Evolutionary conservation across 306 rosid genomes (phyloP).

Genomic region (Sindora glabra): DNA sequence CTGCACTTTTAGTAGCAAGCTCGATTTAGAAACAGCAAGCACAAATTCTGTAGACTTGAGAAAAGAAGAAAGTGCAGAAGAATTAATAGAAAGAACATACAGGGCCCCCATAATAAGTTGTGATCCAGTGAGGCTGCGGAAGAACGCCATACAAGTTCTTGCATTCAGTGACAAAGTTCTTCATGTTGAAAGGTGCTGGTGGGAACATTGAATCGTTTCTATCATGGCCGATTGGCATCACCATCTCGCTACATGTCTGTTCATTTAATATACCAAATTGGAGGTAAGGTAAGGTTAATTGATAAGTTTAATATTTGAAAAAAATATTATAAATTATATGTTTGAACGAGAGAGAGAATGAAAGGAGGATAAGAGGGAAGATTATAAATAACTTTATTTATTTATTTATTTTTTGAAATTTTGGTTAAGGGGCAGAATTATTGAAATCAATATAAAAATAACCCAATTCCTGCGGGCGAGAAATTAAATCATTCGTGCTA

Average conservation of each 20-base stretch:
- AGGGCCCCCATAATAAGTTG: conserved; percentile 46
- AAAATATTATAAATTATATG: too few relatives aligned
- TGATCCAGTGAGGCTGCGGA: conserved; percentile 43
- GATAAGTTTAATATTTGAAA: background rate
- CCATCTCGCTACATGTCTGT: conserved; percentile 36
- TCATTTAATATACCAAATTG: background rate
- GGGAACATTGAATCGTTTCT: conserved; percentile 26
- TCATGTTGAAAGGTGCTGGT: conserved; percentile 11
- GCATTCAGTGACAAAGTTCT: conserved; percentile 6
- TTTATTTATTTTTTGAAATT: too few relatives aligned
- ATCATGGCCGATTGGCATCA: conserved; percentile 18
- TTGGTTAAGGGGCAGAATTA: too few relatives aligned
- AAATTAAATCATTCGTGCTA: too few relatives aligned
- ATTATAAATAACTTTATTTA: too few relatives aligned
- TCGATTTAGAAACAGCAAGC: background rate
- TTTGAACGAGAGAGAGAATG: too few relatives aligned
- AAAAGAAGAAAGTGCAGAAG: background rate
- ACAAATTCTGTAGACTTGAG: too few relatives aligned
- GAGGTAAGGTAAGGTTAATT: too few relatives aligned
- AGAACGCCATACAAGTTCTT: conserved; percentile 22
- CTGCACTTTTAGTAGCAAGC: conserved; percentile 7
- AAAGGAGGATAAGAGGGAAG: too few relatives aligned
- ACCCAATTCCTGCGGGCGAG: too few relatives aligned
- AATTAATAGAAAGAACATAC: conserved; percentile 22
- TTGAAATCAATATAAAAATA: too few relatives aligned